Evolutionary conservation across 2,329 filamentous ascomycete genomes (phyloP).

Genomic region (Sclerotinia subarctica): DNA sequence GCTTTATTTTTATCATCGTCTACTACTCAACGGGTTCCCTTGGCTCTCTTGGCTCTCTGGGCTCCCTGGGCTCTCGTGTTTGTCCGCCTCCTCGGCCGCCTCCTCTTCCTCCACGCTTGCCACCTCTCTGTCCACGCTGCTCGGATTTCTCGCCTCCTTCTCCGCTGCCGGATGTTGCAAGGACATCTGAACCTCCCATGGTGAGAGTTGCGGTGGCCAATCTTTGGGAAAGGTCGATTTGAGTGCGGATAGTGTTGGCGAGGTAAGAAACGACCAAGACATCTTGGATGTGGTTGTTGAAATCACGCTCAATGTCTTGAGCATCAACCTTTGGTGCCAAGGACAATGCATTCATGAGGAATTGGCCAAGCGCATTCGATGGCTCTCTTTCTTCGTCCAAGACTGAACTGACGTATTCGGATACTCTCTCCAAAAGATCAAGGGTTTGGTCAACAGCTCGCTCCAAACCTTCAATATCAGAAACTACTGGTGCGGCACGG

Average conservation of each 20-base stretch:
- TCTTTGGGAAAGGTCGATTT: slow-evolving; percentile 96
- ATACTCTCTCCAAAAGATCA: slow-evolving; percentile 84
- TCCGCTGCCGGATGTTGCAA: slow-evolving; percentile 39
- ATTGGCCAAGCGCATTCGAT: slow-evolving; percentile 89
- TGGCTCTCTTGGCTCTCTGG: slow-evolving; percentile 53
- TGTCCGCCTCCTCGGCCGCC: slow-evolving; percentile 50
- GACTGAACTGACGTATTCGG: slow-evolving; percentile 87
- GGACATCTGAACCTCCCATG: slow-evolving; percentile 48
- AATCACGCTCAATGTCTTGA: slow-evolving; percentile 89
- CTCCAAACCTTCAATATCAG: slow-evolving; percentile 87
- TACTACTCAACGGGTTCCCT: slow-evolving; percentile 20
- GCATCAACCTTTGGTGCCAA: slow-evolving; percentile 92
- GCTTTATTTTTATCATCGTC: slow-evolving; percentile 22
- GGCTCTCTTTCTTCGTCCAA: slow-evolving; percentile 90
- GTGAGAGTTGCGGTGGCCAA: slow-evolving; percentile 76
- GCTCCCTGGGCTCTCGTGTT: slow-evolving; percentile 51
- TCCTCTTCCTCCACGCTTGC: slow-evolving; percentile 49
- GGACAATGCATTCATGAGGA: slow-evolving; percentile 88
- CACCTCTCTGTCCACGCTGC: slow-evolving; percentile 46
- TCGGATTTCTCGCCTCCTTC: slow-evolving; percentile 49
- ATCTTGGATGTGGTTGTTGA: slow-evolving; percentile 99
- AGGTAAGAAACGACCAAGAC: slow-evolving; percentile 97
- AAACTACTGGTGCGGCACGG: slow-evolving; percentile 68
- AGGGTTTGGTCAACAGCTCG: slow-evolving; percentile 83
- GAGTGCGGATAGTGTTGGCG: slow-evolving; percentile 96